phyloP scores from a whole-genome alignment of 1,284 basidiomycete species.

The Pseudozyma hubeiensis region DNA sequence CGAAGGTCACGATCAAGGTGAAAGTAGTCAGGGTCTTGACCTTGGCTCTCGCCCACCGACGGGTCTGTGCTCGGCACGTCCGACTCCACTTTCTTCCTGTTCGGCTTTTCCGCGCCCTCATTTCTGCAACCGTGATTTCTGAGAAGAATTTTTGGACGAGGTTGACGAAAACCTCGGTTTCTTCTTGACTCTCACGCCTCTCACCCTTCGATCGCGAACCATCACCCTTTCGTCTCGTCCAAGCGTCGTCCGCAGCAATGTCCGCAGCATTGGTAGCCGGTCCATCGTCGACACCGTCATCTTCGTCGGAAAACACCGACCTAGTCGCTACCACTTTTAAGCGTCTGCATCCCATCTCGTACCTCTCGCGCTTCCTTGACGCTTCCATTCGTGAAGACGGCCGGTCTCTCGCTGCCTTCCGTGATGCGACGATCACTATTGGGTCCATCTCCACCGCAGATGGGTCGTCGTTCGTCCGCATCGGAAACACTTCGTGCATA shows the following conservation, averaged over 20 bases:
- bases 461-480: slow-evolving; percentile 46
- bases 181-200: slow-evolving; percentile 1
- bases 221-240: background rate
- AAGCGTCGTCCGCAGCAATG: slow-evolving; percentile 16
- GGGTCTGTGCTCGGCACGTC: slow-evolving; percentile 27
- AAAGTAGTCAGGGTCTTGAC: no score
- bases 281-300: background rate
- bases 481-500: slow-evolving; percentile 50
- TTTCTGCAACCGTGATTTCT: slow-evolving; percentile 14
- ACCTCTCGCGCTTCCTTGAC: slow-evolving; percentile 53
- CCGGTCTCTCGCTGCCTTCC: slow-evolving; percentile 29
- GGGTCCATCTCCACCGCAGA: slow-evolving; percentile 53
- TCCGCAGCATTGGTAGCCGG: slow-evolving; percentile 13
- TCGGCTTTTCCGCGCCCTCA: slow-evolving; percentile 13
- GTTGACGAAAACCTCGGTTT: background rate
- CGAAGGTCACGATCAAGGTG: no score
- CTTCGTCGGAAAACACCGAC: slow-evolving; percentile 19
- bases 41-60: no score
- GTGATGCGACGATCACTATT: slow-evolving; percentile 36
- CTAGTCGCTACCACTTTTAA: slow-evolving; percentile 53
- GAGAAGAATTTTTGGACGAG: background rate
- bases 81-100: slow-evolving; percentile 31
- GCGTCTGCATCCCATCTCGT: slow-evolving; percentile 50
- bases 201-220: background rate
- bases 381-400: slow-evolving; percentile 52